Evolutionary conservation across 2,329 filamentous ascomycete genomes (phyloP).

Genomic region (Alternaria brassicicola): DNA sequence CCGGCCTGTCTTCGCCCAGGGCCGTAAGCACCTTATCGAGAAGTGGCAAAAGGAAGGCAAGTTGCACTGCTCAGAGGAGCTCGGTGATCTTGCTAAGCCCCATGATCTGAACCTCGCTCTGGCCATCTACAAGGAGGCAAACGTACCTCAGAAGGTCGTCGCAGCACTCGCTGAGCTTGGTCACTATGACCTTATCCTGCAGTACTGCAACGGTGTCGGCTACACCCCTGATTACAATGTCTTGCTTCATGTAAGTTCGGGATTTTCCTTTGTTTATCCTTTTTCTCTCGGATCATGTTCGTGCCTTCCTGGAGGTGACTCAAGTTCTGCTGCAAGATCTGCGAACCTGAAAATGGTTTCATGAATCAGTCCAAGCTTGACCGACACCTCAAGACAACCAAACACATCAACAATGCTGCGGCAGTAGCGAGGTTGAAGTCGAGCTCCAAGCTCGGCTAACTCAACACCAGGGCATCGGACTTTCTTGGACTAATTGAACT

Average conservation of each 20-base stretch:
- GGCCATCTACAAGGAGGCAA: constrained; percentile 87
- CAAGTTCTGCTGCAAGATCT: too few relatives aligned
- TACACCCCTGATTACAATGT: constrained; percentile 97
- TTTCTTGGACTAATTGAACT: too few relatives aligned
- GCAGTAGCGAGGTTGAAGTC: too few relatives aligned
- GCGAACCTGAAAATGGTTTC: too few relatives aligned
- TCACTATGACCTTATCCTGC: constrained; percentile 95
- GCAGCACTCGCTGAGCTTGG: constrained; percentile 94
- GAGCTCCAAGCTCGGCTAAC: too few relatives aligned
- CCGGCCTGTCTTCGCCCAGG: constrained; percentile 88
- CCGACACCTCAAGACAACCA: too few relatives aligned
- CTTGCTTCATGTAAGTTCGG: constrained; percentile 66
- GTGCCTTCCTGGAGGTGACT: too few relatives aligned
- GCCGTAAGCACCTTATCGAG: constrained; percentile 92
- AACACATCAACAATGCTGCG: too few relatives aligned
- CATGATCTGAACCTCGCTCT: constrained; percentile 90
- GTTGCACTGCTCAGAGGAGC: constrained; percentile 92
- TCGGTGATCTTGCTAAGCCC: constrained; percentile 89
- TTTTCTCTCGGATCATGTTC: too few relatives aligned
- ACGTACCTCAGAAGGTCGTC: constrained; percentile 90
- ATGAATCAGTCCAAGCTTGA: too few relatives aligned
- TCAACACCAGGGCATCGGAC: too few relatives aligned
- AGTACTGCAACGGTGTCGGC: constrained; percentile 81
- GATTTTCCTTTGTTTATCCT: too few relatives aligned
- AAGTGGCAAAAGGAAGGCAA: constrained; percentile 99